Evolutionary conservation across 768 basidiomycete species (phyloP).

Genomic region (Amanita brunnescens): DNA sequence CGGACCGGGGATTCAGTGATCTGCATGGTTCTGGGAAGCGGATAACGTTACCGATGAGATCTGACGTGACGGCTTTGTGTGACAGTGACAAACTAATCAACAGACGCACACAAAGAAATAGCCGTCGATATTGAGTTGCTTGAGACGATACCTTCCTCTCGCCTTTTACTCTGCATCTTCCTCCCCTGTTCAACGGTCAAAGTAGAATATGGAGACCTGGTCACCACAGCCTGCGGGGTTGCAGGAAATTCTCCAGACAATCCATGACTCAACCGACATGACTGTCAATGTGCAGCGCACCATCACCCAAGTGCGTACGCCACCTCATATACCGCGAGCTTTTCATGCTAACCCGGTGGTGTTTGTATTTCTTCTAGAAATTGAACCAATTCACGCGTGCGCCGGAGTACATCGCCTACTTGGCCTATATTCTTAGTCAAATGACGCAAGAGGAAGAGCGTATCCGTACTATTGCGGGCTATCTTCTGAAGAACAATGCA

Average conservation of each 20-base stretch:
- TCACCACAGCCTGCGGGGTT: conserved; percentile 77
- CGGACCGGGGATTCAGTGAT: neutral
- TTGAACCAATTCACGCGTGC: conserved; percentile 79
- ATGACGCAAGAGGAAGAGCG: conserved; percentile 82
- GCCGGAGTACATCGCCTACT: conserved; percentile 93
- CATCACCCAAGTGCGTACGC: conserved; percentile 67
- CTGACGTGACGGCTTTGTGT: conserved; percentile 4
- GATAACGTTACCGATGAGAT: neutral
- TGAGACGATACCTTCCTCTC: conserved; percentile 12
- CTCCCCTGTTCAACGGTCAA: conserved; percentile 25
- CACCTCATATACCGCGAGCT: conserved; percentile 14
- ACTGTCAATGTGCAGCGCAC: conserved; percentile 66
- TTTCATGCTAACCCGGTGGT: conserved; percentile 14
- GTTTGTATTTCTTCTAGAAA: conserved; percentile 45
- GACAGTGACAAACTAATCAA: conserved; percentile 15
- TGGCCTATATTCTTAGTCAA: conserved; percentile 83
- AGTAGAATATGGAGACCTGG: conserved; percentile 63
- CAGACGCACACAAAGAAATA: conserved; percentile 22
- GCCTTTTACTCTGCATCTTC: conserved; percentile 18
- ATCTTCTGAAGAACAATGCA: conserved; percentile 94
- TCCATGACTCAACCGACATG: conserved; percentile 83
- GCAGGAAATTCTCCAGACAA: conserved; percentile 85
- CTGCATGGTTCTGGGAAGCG: neutral
- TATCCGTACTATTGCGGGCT: conserved; percentile 92
- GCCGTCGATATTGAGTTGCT: conserved; percentile 20